phyloP scores from a whole-genome alignment of 2,329 filamentous ascomycete species.

The Allantophomopsis cytisporea region DNA sequence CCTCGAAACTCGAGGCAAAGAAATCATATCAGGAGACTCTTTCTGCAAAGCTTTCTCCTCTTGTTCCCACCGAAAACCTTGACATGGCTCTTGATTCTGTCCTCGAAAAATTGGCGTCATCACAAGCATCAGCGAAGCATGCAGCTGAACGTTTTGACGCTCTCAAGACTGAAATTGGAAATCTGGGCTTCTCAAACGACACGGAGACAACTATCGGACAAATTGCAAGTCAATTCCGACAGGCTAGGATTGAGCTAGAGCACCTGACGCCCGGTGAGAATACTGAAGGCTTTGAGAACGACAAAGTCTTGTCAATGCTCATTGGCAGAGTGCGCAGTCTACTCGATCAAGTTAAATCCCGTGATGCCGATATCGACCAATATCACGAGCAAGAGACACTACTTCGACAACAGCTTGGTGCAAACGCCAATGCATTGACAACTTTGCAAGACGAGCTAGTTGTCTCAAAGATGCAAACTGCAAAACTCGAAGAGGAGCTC shows the following conservation, averaged over 20 bases:
- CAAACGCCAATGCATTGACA: constrained; percentile 37
- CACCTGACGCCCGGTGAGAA: constrained; percentile 46
- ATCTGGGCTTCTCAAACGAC: constrained; percentile 39
- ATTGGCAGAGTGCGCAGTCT: constrained; percentile 35
- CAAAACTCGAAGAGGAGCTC: constrained; percentile 9
- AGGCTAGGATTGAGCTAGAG: constrained; percentile 45
- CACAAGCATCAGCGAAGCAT: constrained; percentile 14
- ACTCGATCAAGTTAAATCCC: constrained; percentile 28
- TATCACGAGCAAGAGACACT: constrained; percentile 42
- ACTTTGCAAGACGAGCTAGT: constrained; percentile 27
- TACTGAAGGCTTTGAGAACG: constrained; percentile 29
- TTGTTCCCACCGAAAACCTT: constrained; percentile 5
- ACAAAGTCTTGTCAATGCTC: constrained; percentile 40
- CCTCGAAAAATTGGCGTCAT: constrained; percentile 16
- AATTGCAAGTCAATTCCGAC: constrained; percentile 34
- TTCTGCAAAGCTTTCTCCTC: constrained; percentile 10
- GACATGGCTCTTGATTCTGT: constrained; percentile 17
- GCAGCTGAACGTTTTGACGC: constrained; percentile 32
- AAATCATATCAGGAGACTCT: constrained; percentile 13
- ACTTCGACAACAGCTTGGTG: constrained; percentile 40
- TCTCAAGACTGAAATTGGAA: constrained; percentile 29
- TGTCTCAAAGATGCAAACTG: constrained; percentile 5
- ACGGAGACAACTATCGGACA: constrained; percentile 25
- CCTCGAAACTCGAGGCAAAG: constrained; percentile 10
- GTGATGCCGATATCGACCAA: constrained; percentile 42